Percentiles rank a stretch among this genome's conserved stretches.
phyloP scores from a whole-genome alignment of 2,329 filamentous ascomycete species.

The Aureobasidium sp. region DNA sequence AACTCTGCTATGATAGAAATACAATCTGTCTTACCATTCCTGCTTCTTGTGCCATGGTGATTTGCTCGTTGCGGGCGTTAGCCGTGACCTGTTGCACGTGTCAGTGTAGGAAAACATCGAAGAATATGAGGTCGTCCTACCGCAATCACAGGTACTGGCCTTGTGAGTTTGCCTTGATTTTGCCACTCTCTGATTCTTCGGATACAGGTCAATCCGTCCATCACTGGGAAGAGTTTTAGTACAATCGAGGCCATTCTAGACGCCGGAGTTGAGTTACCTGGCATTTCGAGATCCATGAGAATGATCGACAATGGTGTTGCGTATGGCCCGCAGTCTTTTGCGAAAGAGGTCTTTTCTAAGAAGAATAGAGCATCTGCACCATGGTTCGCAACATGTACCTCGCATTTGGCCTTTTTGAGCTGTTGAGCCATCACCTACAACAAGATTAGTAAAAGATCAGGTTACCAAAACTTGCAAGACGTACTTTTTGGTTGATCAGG shows the following conservation, averaged over 20 bases:
- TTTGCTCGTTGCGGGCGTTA: constrained; percentile 66
- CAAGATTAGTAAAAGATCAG: not conserved
- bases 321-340: constrained; percentile 4
- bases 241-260: too few relatives aligned
- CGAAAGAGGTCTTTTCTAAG: constrained; percentile 20
- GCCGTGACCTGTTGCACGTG: constrained; percentile 46
- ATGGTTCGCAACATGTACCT: constrained; percentile 31
- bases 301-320: constrained; percentile 31
- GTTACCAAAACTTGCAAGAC: too few relatives aligned
- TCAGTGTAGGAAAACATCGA: not conserved
- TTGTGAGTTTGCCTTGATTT: constrained; percentile 48
- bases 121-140: constrained; percentile 40
- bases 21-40: constrained; percentile 44
- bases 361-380: constrained; percentile 30
- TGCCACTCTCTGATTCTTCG: constrained; percentile 60
- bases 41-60: constrained; percentile 59
- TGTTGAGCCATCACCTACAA: constrained; percentile 28
- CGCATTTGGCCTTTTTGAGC: constrained; percentile 27
- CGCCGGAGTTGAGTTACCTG: constrained; percentile 24
- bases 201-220: constrained; percentile 70
- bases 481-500: constrained; percentile 31
- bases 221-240: constrained; percentile 36
- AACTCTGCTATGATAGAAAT: not conserved
- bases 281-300: constrained; percentile 77
- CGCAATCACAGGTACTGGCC: constrained; percentile 66